phyloP scores from a whole-genome alignment of 257 asterid genomes.

The Ligustrum vulgare region DNA sequence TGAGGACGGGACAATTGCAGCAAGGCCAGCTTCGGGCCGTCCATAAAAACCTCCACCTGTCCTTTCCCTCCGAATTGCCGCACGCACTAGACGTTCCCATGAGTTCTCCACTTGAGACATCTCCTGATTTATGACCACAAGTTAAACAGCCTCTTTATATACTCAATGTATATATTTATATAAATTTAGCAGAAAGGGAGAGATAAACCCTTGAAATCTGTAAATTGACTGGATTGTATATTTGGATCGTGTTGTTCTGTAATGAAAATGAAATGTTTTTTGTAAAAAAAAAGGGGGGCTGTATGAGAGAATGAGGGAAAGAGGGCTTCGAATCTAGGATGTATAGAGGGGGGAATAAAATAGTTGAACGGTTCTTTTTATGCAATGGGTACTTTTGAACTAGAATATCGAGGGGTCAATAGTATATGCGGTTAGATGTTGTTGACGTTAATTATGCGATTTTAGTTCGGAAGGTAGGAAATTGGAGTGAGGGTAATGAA shows the following conservation, averaged over 20 bases:
- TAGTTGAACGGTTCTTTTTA: not conserved
- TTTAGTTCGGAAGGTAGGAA: no score
- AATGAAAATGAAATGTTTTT: not conserved
- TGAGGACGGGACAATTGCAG: constrained; percentile 90
- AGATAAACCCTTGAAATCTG: constrained; percentile 14
- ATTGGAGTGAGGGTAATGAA: no score
- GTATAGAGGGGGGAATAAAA: not conserved
- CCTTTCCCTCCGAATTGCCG: constrained; percentile 82
- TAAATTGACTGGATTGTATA: not conserved
- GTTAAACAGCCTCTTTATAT: not conserved
- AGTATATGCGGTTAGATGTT: no score
- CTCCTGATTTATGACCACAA: constrained; percentile 39
- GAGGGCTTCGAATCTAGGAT: not conserved
- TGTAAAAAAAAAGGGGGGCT: not conserved
- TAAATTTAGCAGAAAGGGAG: not conserved
- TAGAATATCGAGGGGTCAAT: no score
- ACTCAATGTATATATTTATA: not conserved
- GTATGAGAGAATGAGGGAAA: not conserved
- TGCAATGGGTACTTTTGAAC: not conserved
- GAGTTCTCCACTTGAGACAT: constrained; percentile 89
- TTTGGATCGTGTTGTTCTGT: not conserved
- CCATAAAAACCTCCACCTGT: constrained; percentile 49
- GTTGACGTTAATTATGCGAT: no score
- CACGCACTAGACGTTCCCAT: constrained; percentile 95
- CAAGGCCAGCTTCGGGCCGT: constrained; percentile 66